Conservation (phyloP, 163 green algal genomes). For the Scenedesmus sp. region DNA sequence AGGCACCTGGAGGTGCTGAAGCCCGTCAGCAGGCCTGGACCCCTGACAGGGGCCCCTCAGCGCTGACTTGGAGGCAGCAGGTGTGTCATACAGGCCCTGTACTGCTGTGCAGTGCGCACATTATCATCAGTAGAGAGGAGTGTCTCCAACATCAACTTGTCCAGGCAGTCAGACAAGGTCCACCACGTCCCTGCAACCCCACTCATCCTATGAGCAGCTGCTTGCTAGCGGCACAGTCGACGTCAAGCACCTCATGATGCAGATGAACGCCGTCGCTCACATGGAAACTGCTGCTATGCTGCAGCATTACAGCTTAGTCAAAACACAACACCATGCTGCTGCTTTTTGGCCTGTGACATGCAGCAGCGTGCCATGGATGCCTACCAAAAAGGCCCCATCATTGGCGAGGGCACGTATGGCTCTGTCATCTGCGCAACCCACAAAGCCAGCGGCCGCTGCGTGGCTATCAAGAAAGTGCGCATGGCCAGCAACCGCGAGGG, state of each 20-base stretch:
- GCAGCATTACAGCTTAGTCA: neutral
- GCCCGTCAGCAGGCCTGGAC: neutral
- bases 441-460: conserved; percentile 60
- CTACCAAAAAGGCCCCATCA: conserved; percentile 77
- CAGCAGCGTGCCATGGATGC: conserved; percentile 26
- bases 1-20: neutral
- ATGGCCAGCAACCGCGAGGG: conserved; percentile 20
- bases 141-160: neutral
- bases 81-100: neutral
- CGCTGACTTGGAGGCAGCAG: neutral
- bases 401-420: conserved; percentile 94
- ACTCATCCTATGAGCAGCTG: too few species aligned
- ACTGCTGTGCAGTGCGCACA: neutral
- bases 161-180: neutral
- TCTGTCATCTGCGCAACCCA: conserved; percentile 85
- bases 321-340: neutral
- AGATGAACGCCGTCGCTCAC: too few species aligned
- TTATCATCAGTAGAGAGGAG: neutral
- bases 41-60: neutral
- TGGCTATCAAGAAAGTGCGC: conserved; percentile 64
- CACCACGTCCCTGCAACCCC: too few species aligned
- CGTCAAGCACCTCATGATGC: too few species aligned
- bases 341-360: neutral
- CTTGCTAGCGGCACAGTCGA: too few species aligned
- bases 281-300: neutral